phyloP scores from a whole-genome alignment of 176 grass and related monocot species.

The Oryza australiensis region DNA sequence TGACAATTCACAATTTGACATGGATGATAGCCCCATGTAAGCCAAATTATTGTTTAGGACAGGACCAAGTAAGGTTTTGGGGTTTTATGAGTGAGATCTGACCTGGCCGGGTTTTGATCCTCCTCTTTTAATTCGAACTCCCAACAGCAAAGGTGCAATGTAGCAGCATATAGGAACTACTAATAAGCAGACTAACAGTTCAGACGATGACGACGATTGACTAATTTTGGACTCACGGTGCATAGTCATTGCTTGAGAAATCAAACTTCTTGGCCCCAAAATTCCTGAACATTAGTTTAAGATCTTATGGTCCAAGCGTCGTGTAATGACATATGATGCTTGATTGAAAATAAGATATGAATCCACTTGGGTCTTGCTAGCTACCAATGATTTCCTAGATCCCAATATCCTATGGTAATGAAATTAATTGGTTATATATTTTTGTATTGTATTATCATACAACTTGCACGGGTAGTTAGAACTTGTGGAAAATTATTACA shows the following conservation, averaged over 20 bases:
- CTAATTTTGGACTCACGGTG: neutral
- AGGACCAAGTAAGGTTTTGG: neutral
- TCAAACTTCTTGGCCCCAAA: neutral
- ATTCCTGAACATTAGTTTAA: neutral
- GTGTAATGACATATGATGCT: neutral
- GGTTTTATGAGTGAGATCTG: neutral
- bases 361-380: neutral
- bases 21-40: neutral
- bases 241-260: neutral
- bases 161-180: neutral
- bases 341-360: neutral
- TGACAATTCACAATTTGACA: too few species aligned
- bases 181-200: neutral
- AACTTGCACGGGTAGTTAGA: neutral
- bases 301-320: neutral
- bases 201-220: neutral
- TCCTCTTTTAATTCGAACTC: neutral
- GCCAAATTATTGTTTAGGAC: neutral
- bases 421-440: neutral
- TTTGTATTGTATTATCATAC: too few species aligned
- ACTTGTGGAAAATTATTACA: neutral
- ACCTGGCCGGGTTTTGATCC: neutral
- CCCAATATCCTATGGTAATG: neutral
- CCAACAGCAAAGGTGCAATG: neutral
- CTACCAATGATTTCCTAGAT: neutral